Evolutionary conservation across 768 basidiomycete genomes (phyloP), one percentile per base, ranked within the genome.

Genomic region (Podaxis sp.): DNA sequence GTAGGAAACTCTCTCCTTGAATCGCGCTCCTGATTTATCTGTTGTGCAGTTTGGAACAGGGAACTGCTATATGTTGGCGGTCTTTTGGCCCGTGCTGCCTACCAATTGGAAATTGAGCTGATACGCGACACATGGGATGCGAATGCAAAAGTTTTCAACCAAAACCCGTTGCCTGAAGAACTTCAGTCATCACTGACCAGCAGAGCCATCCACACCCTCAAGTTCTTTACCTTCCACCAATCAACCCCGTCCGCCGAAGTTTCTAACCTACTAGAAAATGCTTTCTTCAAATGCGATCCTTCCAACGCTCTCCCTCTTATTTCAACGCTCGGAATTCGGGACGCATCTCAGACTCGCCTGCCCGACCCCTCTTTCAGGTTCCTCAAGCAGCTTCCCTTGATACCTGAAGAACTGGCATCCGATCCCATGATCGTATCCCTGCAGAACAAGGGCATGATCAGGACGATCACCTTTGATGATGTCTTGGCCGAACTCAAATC

Each of bases 211-310:
- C 96, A 98, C 67, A 83, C 89, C 4, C 79, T 97, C 56, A 86
- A 85, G 63, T 97, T 97, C 77, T 98, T 97, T 78, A 90, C 92
- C 1, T 98, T 94, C 74, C 84, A 87, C 65, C 77, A 82, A 2
- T 96, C 96, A 0, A 96, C 96, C 0, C 96, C 96, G 0, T 93
- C 91, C 0, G 71, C 85, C 1, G 84, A 91, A 52, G 91, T 98
- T 33, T 88, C 93, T 0, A 75, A 74, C 9, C 73, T 85, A 15
- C 82, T 96, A 61, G 89, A 94, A 71, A 75, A 79, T 0, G 87
- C 89, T 1, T 98, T 98, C 76, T 97, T 95, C 72, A 73, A 78
- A 0, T 91, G 89, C 64, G 78, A 80, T 9, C 66, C 73, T 1
- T 76, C 74, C 13, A 71, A 75, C 2, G 74, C 79, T 0, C 83